Evolutionary conservation across 352 stramenopile genomes (phyloP).

Genomic region (Globisporangium spiculum): DNA sequence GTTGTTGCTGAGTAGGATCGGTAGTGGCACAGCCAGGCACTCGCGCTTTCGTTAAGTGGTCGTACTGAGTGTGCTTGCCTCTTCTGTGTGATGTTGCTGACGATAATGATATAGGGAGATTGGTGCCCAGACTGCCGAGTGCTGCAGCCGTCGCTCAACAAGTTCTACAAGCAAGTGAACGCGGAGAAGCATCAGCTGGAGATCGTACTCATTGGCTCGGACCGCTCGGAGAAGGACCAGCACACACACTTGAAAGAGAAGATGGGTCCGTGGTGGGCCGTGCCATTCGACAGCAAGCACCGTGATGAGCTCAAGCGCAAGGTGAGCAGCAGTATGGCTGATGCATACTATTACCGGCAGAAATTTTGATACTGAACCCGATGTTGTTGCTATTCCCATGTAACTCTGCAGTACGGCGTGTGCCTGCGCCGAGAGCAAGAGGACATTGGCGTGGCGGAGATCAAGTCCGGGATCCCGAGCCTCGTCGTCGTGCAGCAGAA

Average conservation of each 20-base stretch:
- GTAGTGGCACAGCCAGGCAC: background rate
- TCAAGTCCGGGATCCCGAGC: constrained; percentile 24
- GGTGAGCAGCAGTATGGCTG: constrained; percentile 21
- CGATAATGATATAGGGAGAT: constrained; percentile 42
- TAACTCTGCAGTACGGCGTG: constrained; percentile 52
- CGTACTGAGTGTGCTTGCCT: background rate
- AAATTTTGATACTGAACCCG: background rate
- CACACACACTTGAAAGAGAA: constrained; percentile 63
- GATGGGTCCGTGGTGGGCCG: constrained; percentile 70
- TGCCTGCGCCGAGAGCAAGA: constrained; percentile 66
- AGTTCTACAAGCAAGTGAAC: constrained; percentile 60
- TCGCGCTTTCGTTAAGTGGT: background rate
- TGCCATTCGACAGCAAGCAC: constrained; percentile 51
- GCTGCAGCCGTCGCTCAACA: constrained; percentile 76
- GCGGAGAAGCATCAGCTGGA: constrained; percentile 44
- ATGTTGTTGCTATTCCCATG: background rate
- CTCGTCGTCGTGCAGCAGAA: constrained; percentile 21
- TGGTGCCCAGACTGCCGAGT: constrained; percentile 82
- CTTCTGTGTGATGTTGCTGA: background rate
- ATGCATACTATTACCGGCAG: background rate
- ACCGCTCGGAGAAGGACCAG: constrained; percentile 57
- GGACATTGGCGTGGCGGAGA: constrained; percentile 23
- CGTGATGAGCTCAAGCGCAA: constrained; percentile 74
- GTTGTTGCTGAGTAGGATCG: background rate
- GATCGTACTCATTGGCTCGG: constrained; percentile 79